A percentile compares a stretch with the other conserved stretches of the same genome.
Evolutionary conservation across 139 green algal species (phyloP).

Genomic region (Chlorella sorokiniana): DNA sequence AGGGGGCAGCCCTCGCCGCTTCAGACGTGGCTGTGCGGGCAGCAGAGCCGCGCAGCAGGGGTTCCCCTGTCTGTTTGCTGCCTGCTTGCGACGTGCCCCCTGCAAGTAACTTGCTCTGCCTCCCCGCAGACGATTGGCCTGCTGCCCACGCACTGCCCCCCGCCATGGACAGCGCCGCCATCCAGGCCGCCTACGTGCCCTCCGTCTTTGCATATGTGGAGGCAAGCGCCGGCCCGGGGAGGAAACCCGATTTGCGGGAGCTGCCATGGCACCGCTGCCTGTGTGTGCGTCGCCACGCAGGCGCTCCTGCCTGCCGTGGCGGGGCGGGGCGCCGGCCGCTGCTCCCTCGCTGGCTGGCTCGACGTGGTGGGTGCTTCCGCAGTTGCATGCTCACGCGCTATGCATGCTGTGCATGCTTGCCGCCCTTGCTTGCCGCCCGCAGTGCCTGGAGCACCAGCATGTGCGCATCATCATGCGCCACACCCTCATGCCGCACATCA

Average conservation of each 20-base stretch:
- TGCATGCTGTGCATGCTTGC: not conserved
- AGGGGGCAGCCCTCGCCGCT: no score
- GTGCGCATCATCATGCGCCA: conserved; percentile 72
- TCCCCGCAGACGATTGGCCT: conserved; percentile 41
- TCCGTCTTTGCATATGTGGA: conserved; percentile 26
- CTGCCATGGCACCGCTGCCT: no score
- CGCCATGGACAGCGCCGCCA: conserved; percentile 16
- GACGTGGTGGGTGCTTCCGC: no score
- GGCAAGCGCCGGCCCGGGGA: not conserved
- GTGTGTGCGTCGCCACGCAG: no score
- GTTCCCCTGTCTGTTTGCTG: not conserved
- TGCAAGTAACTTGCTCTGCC: not conserved
- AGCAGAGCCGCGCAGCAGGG: no score
- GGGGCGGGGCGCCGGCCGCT: no score
- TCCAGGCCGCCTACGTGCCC: conserved; percentile 7
- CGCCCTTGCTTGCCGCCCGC: conserved; percentile 8
- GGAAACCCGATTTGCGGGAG: not conserved
- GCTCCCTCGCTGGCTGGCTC: no score
- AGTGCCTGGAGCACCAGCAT: conserved; percentile 58
- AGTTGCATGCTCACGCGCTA: not conserved
- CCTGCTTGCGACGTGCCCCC: not conserved
- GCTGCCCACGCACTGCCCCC: conserved; percentile 30
- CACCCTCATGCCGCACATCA: conserved; percentile 55
- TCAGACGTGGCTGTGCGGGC: no score
- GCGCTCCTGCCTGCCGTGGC: no score